These are phyloP conservation scores for Knufia fluminis DNA, from an alignment of 2,329 filamentous ascomycete species.

Conservation along the genomic window DNA sequence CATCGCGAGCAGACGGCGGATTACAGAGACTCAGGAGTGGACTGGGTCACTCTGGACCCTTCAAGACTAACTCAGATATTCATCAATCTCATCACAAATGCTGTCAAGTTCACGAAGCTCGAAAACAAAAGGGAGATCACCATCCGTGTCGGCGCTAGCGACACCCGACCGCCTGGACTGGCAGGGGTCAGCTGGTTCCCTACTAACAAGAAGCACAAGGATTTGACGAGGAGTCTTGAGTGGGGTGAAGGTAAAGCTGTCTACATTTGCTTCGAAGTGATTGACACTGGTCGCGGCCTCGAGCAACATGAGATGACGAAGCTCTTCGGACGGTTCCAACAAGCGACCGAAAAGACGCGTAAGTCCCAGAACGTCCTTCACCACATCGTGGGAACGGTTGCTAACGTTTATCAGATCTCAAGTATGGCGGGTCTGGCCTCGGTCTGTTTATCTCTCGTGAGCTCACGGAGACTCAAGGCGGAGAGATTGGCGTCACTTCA, in stretches of 20 bases:
- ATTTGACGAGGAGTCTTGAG: conserved; percentile 32
- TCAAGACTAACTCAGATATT: conserved; percentile 66
- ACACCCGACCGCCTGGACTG: conserved; percentile 27
- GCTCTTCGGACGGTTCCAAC: conserved; percentile 69
- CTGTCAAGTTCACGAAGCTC: conserved; percentile 67
- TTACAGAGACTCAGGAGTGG: conserved; percentile 19
- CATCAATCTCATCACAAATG: conserved; percentile 70
- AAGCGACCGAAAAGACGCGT: conserved; percentile 67
- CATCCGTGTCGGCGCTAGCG: conserved; percentile 42
- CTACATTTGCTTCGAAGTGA: conserved; percentile 62
- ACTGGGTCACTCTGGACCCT: conserved; percentile 62
- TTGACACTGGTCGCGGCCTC: conserved; percentile 67
- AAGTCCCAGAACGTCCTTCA: conserved; percentile 20
- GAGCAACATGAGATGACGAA: conserved; percentile 61
- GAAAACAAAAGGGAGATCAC: conserved; percentile 39
- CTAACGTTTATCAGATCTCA: conserved; percentile 30
- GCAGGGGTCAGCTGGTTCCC: conserved; percentile 11
- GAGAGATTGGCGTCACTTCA: conserved; percentile 61
- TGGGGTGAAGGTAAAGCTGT: conserved; percentile 49
- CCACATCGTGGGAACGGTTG: no score
- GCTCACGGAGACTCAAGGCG: conserved; percentile 69
- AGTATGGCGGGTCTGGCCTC: conserved; percentile 69
- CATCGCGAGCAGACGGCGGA: not conserved
- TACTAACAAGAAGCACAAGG: conserved; percentile 14
- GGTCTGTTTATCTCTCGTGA: conserved; percentile 70